phyloP scores from a whole-genome alignment of 148 eudicot species.

The Rhododendron mucronatum region DNA sequence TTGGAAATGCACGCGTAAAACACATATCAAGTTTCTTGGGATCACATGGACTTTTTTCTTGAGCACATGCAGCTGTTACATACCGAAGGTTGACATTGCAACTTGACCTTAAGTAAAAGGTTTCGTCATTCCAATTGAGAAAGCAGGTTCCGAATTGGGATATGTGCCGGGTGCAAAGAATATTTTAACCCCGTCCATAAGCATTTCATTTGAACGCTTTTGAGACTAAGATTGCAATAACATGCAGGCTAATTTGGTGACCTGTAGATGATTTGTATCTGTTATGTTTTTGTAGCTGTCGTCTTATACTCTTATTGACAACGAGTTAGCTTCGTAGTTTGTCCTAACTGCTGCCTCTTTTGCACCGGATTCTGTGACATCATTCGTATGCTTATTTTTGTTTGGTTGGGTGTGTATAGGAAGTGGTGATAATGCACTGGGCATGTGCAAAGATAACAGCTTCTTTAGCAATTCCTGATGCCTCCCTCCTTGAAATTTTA shows the following conservation, averaged over 20 bases:
- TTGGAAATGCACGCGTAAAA: not conserved
- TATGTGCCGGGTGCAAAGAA: not conserved
- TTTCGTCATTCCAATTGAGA: not conserved
- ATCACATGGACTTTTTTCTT: not conserved
- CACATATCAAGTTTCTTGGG: not conserved
- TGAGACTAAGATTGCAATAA: not conserved
- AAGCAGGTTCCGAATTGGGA: not conserved
- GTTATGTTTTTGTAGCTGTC: not conserved
- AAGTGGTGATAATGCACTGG: constrained; percentile 97
- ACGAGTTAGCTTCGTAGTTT: constrained; percentile 2
- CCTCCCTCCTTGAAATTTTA: constrained; percentile 63
- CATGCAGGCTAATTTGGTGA: not conserved
- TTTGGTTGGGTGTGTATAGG: constrained; percentile 37
- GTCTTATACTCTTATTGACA: not conserved
- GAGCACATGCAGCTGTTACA: not conserved
- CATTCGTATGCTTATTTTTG: not conserved
- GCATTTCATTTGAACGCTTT: not conserved
- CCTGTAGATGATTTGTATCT: not conserved
- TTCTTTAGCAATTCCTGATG: constrained; percentile 72
- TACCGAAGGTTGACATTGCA: not conserved
- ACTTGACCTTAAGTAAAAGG: not conserved
- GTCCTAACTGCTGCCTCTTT: constrained; percentile 2
- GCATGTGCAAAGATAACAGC: constrained; percentile 78
- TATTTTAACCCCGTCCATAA: not conserved
- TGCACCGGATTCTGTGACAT: not conserved